These are phyloP conservation scores for Rhodotorula graminis DNA, from an alignment of 768 basidiomycete genomes.

Conservation along the genomic window DNA sequence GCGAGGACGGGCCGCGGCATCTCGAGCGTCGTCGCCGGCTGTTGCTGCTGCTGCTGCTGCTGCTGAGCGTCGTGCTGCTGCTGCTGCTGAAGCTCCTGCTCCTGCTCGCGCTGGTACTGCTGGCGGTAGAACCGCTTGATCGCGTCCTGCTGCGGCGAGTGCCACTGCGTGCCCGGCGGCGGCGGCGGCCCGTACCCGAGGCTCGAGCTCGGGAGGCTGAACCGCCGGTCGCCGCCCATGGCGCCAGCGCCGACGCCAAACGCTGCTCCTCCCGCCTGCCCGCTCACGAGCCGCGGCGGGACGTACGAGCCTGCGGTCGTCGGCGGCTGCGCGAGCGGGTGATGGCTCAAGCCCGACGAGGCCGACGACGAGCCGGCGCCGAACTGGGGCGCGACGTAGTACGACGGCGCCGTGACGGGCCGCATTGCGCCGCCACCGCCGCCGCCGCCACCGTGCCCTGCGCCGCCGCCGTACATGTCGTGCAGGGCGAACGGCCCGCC, in stretches of 20 bases:
- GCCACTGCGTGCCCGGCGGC: neutral
- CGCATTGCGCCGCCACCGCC: neutral
- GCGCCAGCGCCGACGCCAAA: neutral
- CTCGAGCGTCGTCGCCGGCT: slow-evolving; percentile 11
- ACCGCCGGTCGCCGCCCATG: slow-evolving; percentile 9
- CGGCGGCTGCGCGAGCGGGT: neutral
- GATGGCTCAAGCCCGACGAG: neutral
- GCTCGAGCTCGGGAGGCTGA: neutral
- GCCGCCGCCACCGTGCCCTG: neutral
- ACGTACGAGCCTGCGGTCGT: neutral
- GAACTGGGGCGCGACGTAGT: slow-evolving; percentile 22
- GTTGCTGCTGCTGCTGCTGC: neutral
- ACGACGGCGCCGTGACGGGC: slow-evolving; percentile 27
- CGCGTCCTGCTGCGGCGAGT: neutral
- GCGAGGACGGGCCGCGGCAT: slow-evolving; percentile 29
- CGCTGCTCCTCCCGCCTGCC: neutral
- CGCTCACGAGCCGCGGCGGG: neutral
- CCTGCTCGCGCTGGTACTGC: neutral
- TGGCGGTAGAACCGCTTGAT: too few relatives aligned
- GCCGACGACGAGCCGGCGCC: neutral
- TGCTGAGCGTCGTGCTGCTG: neutral
- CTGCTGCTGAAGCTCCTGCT: neutral
- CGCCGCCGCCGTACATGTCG: neutral
- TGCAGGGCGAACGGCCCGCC: neutral
- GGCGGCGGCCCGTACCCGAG: neutral